A percentile compares a stretch with the other conserved stretches of the same genome.
Conservation (phyloP, 345 rosid genomes). For the Angophora floribunda region DNA sequence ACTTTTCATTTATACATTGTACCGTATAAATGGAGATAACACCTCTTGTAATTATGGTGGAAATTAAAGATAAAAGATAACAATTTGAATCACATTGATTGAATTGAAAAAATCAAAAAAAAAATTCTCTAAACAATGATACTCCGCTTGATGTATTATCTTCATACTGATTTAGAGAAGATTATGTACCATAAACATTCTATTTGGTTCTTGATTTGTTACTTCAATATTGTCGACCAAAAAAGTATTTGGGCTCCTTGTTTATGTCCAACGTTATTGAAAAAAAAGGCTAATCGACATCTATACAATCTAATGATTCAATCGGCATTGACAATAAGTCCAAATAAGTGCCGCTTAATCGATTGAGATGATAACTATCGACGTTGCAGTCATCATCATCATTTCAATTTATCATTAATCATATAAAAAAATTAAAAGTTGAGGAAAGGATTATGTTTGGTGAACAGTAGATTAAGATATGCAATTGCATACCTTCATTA, state of each 20-base stretch:
- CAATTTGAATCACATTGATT: not conserved
- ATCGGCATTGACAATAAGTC: not conserved
- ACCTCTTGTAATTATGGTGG: not conserved
- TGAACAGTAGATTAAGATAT: not conserved
- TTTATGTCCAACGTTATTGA: not conserved
- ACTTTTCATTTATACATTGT: no score
- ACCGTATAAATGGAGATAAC: not conserved
- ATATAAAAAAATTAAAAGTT: not conserved
- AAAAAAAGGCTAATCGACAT: not conserved
- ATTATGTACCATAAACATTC: not conserved
- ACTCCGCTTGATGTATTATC: no score
- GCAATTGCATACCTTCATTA: not conserved
- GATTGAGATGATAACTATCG: no score
- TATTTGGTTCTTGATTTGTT: not conserved
- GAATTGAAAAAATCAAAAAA: not conserved
- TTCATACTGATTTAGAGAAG: not conserved
- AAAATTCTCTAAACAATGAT: no score
- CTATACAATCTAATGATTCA: not conserved
- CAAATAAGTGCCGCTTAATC: rapidly evolving
- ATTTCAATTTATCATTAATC: not conserved
- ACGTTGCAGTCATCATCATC: rapidly evolving
- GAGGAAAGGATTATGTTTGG: not conserved
- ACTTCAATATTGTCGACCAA: not conserved
- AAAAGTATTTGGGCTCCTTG: not conserved
- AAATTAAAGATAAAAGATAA: no score